Base-by-base conservation (phyloP, 2,329 filamentous ascomycete species). In the Xylariaceae sp. region DNA sequence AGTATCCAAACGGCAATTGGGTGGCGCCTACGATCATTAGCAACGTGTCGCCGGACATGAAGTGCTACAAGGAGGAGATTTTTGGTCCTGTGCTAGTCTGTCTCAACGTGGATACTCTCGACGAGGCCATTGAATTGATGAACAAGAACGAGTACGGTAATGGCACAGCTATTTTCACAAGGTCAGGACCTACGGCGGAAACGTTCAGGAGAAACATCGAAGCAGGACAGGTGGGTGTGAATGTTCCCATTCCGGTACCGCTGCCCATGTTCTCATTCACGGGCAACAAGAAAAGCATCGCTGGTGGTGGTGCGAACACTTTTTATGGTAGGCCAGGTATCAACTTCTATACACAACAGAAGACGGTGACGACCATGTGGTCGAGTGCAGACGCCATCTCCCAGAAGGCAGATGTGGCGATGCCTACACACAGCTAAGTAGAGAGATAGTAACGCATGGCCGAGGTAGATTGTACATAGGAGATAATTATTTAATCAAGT, bases 311-410 rank as follows among this genome's bases (percentile, higher is more conserved):
- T 60, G 90, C 91, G 33, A 96, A 86, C 78, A 96, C 92, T 14
- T 98, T 99, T 74, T 99, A 99, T 77, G 95, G 95, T 65, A 90
- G 91, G 76, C 91, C 92, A 0, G 95, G 94, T 21, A 77, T 99
- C 73, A 88, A 90, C 72, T 99, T 99, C 74, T 98, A 96, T 77
- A 99, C 95, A 3, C 95, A 98, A 79, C 85, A 90, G 72, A 98
- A 99, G 90, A 99, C 95, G 2, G 95, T 99, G 45, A 99, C 95
- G 50, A 89, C 91, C 65, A 78, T 96, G 73, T 99, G 95, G 95
- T 86, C 87, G 70, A 87, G 84, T 60, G 87, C 93, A 70, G 93
- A 97, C 78, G 93, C 92, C 1, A 84, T 95, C 45, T 88, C 87
- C 53, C 90, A 87, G 65, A 94, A 93, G 83, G 93, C 93, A 14